Evolutionary conservation across 805 yeast genomes (phyloP), one percentile per base, ranked within the genome.

Genomic region (Suhomyces prunicola): DNA sequence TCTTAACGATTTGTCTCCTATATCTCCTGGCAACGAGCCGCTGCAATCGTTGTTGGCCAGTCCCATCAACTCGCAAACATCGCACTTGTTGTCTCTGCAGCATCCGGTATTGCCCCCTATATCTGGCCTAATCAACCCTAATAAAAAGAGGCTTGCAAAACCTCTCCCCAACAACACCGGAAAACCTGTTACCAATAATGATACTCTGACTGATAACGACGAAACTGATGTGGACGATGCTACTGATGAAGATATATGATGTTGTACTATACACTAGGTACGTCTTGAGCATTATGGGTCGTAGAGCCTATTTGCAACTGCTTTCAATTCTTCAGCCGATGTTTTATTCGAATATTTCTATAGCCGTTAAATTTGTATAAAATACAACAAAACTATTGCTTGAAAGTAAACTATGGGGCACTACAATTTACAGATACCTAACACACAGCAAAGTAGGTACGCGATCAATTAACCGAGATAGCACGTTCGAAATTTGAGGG

Each of bases 161-260:
- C 48, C 50, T 44, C 22, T 47, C 33, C 8, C 49, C 49, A 29
- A 29, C 15, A 36, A 22, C 22, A 15, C 49, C 22, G 35, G 36
- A 13, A 33, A 47, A n/a, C 23, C 49, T n/a, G 23, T 24, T 9
- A n/a, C 44, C 2, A 44, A 47, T 12, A 27, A 31, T 33, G 55
- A 29, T 8, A 19, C 22, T 33, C 24, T 31, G 15, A 54, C 55
- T 12, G 60, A 57, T 17, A 52, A 53, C 44, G 60, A 57, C 22
- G 60, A 53, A 12, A 57, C 60, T 2, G 60, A 57, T 22, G 47
- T 55, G 15, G 60, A 57, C 41, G 56, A 53, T 17, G 57, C 57
- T n/a, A 56, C 59, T 3, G 59, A 54, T n/a, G 59, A 56, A 15
- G 58, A 55, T 29, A 26, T 41, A 22, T 42, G 42, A 39, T 39